Percentiles rank a stretch among this genome's conserved stretches.
phyloP scores from a whole-genome alignment of 768 basidiomycete species.

The Tulasnella sp. region DNA sequence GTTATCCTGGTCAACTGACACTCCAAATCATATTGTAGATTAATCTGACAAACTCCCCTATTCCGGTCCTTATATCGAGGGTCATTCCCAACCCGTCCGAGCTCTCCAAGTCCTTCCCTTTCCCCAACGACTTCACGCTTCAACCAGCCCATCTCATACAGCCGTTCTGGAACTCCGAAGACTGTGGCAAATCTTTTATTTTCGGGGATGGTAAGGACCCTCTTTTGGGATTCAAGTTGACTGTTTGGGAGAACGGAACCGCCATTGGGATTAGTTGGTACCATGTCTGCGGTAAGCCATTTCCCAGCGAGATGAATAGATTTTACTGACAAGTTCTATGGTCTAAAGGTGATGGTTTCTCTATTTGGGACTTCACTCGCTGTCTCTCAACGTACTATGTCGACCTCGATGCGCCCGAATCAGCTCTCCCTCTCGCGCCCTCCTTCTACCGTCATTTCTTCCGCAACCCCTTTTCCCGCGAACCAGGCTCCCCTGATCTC shows the following conservation, averaged over 20 bases:
- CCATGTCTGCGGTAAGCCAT: conserved; percentile 22
- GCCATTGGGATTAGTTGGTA: conserved; percentile 17
- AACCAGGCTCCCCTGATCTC: background rate
- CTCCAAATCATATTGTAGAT: background rate
- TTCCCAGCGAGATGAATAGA: background rate
- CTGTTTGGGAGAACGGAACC: conserved; percentile 15
- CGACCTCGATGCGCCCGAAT: conserved; percentile 22
- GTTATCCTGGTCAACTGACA: background rate
- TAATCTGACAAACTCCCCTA: conserved; percentile 21
- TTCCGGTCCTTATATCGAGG: conserved; percentile 24
- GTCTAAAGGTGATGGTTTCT: conserved; percentile 22
- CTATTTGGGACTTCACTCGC: conserved; percentile 19
- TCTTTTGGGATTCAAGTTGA: conserved; percentile 29
- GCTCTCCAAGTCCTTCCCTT: conserved; percentile 3
- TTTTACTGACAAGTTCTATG: background rate
- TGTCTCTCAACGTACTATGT: conserved; percentile 20
- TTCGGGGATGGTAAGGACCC: conserved; percentile 25
- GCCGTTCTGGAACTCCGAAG: conserved; percentile 17
- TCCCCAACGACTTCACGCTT: conserved; percentile 3
- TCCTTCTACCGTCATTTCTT: conserved; percentile 31
- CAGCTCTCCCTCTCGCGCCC: conserved; percentile 16
- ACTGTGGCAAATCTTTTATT: conserved; percentile 16
- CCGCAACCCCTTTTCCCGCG: conserved; percentile 4
- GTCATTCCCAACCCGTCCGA: background rate
- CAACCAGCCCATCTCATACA: conserved; percentile 14